Percentiles rank a stretch among this genome's conserved stretches.
Conservation (phyloP, 441 rosid species). For the Kokia cookei region DNA sequence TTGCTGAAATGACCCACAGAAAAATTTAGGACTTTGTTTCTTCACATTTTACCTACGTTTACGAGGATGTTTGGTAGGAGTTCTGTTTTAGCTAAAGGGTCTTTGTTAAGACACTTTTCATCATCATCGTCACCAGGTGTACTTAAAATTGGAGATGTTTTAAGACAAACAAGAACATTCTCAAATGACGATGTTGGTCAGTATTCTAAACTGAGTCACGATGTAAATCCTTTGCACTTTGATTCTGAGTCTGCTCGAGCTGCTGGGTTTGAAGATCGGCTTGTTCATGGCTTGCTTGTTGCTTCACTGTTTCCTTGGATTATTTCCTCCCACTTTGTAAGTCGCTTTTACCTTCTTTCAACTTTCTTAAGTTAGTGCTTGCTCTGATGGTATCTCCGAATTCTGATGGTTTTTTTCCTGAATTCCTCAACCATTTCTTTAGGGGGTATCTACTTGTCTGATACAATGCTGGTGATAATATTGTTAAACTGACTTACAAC, state of each 20-base stretch:
- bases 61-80: background rate
- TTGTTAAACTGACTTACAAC: background rate
- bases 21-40: background rate
- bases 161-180: constrained; percentile 54
- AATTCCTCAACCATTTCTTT: background rate
- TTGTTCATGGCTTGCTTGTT: constrained; percentile 89
- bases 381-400: background rate
- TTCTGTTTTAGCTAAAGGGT: constrained; percentile 8
- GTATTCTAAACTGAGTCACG: constrained; percentile 71
- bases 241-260: constrained; percentile 46
- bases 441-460: background rate
- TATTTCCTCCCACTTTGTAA: constrained; percentile 69
- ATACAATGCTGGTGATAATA: background rate
- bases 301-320: constrained; percentile 80
- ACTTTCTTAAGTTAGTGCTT: background rate
- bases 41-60: background rate
- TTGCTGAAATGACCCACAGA: background rate
- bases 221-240: constrained; percentile 71
- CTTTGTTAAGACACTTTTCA: constrained; percentile 27
- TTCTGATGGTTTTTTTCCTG: background rate
- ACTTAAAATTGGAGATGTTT: constrained; percentile 51
- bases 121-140: constrained; percentile 25
- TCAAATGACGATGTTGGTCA: constrained; percentile 47
- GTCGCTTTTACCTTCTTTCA: constrained; percentile 8
- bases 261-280: constrained; percentile 57